Evolutionary conservation across 352 stramenopile genomes (phyloP), one percentile per base, ranked within the genome.

Genomic region (Discostella stelligera): DNA sequence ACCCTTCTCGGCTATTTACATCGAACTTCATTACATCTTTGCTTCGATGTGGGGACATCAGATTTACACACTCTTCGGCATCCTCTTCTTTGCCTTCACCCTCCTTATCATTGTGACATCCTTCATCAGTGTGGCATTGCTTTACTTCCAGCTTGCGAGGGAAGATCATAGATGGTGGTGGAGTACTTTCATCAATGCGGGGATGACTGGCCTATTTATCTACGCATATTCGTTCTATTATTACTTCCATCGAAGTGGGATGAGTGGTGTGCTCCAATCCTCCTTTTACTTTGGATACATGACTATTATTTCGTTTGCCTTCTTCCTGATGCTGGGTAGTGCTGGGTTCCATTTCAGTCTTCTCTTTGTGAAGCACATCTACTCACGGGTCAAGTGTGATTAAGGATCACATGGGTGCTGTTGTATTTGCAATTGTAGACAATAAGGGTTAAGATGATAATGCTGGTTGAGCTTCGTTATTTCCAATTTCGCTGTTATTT

Each of bases 271-370:
- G 62, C 94, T 99, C 62, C 96, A 98, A 83, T 71, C 79, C 18
- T 96, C 94, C 25, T 98, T 98, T 81, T 99, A 97, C 91, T 99
- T 98, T 86, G 97, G 96, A 66, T 98, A 99, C 92, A 98, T 98
- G 90, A 90, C 93, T 39, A 94, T 98, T 74, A 94, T 98, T 70
- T 96, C 94, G 5, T 98, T 98, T 87, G 96, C 92, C 46, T 98
- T 98, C 80, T 98, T 98, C 78, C 90, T 99, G 59, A 98, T 98
- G 95, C 87, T 98, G 53, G 96, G 96, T 77, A 97, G 95, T 82
- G 93, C 98, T 66, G 96, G 96, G 56, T 98, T 98, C 86, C 94
- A 96, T 69, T 96, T 94, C 80, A 97, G 95, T 78, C 93, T 98
- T 54, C 71, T 95, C 54, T 99, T 98, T 86, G 95, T 98, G 30